These are phyloP conservation scores for Wickerhamomyces sp. DNA, from an alignment of 1,139 yeast species.

Conservation along the genomic window DNA sequence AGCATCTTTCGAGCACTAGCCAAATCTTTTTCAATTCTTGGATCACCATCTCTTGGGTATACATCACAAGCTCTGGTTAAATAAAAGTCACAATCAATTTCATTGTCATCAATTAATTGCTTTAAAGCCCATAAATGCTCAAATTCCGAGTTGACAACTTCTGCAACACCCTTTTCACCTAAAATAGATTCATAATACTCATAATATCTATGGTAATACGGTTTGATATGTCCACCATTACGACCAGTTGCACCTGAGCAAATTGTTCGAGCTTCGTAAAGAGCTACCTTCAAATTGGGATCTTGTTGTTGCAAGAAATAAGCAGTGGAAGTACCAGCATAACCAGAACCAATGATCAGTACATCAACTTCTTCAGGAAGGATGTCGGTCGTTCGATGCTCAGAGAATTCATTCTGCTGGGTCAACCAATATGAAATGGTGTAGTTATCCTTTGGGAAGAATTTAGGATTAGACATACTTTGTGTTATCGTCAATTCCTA, in stretches of 20 bases:
- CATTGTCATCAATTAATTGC: conserved; percentile 26
- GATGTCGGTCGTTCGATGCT: conserved; percentile 14
- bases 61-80: conserved; percentile 31
- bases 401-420: conserved; percentile 12
- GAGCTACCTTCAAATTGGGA: conserved; percentile 24
- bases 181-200: conserved; percentile 20
- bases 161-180: conserved; percentile 30
- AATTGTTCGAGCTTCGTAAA: conserved; percentile 39
- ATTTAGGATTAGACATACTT: background rate
- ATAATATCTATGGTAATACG: conserved; percentile 29
- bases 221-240: conserved; percentile 45
- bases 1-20: conserved; percentile 16
- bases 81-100: conserved; percentile 33
- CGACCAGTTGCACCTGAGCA: conserved; percentile 47
- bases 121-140: conserved; percentile 28
- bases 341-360: conserved; percentile 38
- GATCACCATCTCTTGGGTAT: conserved; percentile 24
- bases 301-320: conserved; percentile 25
- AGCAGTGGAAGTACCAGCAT: conserved; percentile 38
- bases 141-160: conserved; percentile 31
- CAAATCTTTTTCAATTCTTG: conserved; percentile 15
- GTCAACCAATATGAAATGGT: conserved; percentile 6
- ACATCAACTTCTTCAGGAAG: conserved; percentile 30
- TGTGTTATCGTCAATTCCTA: background rate
- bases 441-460: conserved; percentile 5